Base-by-base conservation (phyloP, 2,329 filamentous ascomycete genomes). In the Gremmenia infestans region DNA sequence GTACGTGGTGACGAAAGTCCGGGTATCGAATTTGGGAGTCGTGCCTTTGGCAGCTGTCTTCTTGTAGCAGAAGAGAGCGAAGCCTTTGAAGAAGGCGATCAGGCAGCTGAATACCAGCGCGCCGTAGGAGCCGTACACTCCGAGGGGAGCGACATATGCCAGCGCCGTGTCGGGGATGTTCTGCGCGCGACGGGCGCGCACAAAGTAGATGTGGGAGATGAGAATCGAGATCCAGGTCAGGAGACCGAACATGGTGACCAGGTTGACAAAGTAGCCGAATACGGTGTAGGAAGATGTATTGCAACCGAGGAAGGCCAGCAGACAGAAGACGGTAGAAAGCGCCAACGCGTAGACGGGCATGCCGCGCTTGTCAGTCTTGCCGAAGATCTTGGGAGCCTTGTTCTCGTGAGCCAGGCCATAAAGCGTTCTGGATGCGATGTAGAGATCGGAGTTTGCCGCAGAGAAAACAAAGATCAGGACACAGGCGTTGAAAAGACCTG, bases 41-140 rank as follows among this genome's bases (percentile, higher is more conserved):
- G 70, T 69, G 3, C 60, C 58, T 19, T 59, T 57, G 5, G 49
- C 37, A 9, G 57, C 55, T 17, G 53, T 54, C 4, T 43, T 85
- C 76, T 87, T 85, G 76, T 88, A 88, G 71, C 88, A 82, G 62
- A 89, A 89, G 50, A 66, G 56, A 54, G 81, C 78, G 72, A 84
- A 94, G 77, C 91, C 92, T 80, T 94, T 95, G 67, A 89, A 93
- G 51, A 95, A 68, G 1, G 87, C 81, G 59, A 94, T 88, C 36
- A 94, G 68, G 66, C 80, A 78, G 73, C 87, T 91, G 73, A 91
- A 85, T 67, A 77, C 74, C 2, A 94, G 77, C 0, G 87, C 87
- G 57, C 76, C 74, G 67, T 83, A 83, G 0, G 86, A 90, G 11
- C 89, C 90, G 59, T 70, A 80, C 39, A 83, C 73, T n/a, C 89